A percentile compares a stretch with the other conserved stretches of the same genome.
These are phyloP conservation scores for Taiwanofungus camphoratus DNA, from an alignment of 1,284 basidiomycete genomes.

Conservation along the genomic window DNA sequence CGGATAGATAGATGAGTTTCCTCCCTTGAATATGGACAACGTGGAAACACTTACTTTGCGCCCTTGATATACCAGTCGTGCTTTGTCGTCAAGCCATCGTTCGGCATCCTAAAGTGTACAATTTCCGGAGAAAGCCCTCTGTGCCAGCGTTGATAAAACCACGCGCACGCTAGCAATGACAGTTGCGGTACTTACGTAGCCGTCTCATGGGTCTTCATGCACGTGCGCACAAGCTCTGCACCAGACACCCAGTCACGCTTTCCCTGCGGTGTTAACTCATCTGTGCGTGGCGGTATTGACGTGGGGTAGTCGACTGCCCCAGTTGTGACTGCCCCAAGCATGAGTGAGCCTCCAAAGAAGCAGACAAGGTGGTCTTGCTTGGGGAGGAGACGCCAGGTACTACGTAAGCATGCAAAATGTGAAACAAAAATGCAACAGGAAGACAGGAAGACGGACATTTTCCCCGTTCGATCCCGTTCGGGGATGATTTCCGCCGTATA, in stretches of 20 bases:
- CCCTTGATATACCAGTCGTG: conserved; percentile 89
- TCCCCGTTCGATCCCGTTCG: conserved; percentile 37
- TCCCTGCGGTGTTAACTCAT: conserved; percentile 50
- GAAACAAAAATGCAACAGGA: conserved; percentile 3
- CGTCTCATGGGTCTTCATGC: conserved; percentile 84
- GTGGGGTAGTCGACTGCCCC: conserved; percentile 43
- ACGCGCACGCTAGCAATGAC: conserved; percentile 3
- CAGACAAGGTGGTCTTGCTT: conserved; percentile 98
- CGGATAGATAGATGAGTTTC: neutral
- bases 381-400: conserved; percentile 65
- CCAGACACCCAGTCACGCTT: conserved; percentile 81
- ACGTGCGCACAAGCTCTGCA: conserved; percentile 79
- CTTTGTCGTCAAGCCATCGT: conserved; percentile 41
- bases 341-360: conserved; percentile 88
- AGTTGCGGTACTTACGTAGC: conserved; percentile 58
- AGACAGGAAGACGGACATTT: conserved; percentile 46
- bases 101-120: conserved; percentile 63
- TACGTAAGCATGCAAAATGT: conserved; percentile 24
- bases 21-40: neutral
- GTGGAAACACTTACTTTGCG: conserved; percentile 38
- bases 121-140: conserved; percentile 84
- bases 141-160: conserved; percentile 4
- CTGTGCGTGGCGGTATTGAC: conserved; percentile 54
- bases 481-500: conserved; percentile 83
- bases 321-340: conserved; percentile 82